Evolutionary conservation across 306 rosid species (phyloP).

Genomic region (Vigna mungo): DNA sequence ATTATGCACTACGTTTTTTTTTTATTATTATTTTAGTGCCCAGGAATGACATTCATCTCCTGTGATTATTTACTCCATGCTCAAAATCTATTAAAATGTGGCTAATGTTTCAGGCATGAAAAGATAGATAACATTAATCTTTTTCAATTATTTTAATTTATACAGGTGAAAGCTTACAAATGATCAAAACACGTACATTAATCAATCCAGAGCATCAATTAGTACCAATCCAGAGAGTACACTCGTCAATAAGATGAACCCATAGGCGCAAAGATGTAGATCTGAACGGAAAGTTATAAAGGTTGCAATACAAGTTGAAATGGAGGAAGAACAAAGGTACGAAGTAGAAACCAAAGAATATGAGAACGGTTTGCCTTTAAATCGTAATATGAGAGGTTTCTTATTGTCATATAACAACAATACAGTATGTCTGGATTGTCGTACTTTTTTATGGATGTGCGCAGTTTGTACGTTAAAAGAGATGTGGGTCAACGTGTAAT

Average conservation of each 20-base stretch:
- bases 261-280: neutral
- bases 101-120: neutral
- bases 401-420: neutral
- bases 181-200: neutral
- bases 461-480: too few species aligned
- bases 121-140: neutral
- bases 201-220: neutral
- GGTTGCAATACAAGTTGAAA: neutral
- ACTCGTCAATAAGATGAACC: neutral
- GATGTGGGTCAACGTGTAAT: neutral
- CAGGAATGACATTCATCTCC: neutral
- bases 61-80: neutral
- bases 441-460: too few species aligned
- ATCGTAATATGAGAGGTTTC: neutral
- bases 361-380: neutral
- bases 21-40: neutral
- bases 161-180: neutral
- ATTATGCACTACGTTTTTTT: neutral
- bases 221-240: neutral
- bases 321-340: neutral
- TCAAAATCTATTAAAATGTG: neutral
- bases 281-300: neutral
- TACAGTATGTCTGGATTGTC: neutral
- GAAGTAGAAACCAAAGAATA: neutral
- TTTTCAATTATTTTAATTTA: neutral